A percentile compares a stretch with the other conserved stretches of the same genome.
Evolutionary conservation across 2,329 filamentous ascomycete genomes (phyloP).

Genomic region (Coniochaeta prunicola): DNA sequence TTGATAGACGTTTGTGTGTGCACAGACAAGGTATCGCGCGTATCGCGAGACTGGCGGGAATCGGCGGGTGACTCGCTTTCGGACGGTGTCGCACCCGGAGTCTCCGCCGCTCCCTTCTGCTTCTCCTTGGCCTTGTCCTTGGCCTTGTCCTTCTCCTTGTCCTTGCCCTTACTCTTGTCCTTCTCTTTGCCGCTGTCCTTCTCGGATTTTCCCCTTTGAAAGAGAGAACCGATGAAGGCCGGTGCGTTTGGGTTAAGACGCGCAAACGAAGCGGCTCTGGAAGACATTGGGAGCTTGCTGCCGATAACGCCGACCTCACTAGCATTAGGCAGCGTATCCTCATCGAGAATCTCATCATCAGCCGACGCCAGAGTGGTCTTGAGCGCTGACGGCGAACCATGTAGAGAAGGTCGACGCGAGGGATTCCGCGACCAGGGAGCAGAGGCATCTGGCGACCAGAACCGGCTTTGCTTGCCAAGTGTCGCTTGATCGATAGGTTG

Average conservation of each 20-base stretch:
- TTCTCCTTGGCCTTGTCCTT: slow-evolving; percentile 16
- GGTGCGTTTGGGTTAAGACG: slow-evolving; percentile 81
- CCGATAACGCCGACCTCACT: slow-evolving; percentile 69
- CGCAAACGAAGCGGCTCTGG: slow-evolving; percentile 38
- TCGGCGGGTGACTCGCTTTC: slow-evolving; percentile 44
- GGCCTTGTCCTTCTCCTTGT: slow-evolving; percentile 26
- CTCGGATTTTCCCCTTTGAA: slow-evolving; percentile 27
- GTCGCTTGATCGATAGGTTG: slow-evolving; percentile 29
- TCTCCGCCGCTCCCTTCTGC: slow-evolving; percentile 24
- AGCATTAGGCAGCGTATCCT: slow-evolving; percentile 46
- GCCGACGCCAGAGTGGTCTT: slow-evolving; percentile 56
- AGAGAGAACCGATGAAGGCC: slow-evolving; percentile 72
- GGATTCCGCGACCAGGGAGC: slow-evolving; percentile 55
- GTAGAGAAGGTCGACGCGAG: slow-evolving; percentile 74
- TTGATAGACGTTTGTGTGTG: slow-evolving; percentile 51
- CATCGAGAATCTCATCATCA: slow-evolving; percentile 56
- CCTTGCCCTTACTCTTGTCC: slow-evolving; percentile 29
- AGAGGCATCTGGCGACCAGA: slow-evolving; percentile 57
- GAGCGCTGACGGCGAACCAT: slow-evolving; percentile 61
- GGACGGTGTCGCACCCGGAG: slow-evolving; percentile 26
- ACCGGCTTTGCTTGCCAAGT: slow-evolving; percentile 43
- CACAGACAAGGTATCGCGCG: slow-evolving; percentile 46
- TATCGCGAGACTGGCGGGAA: slow-evolving; percentile 39
- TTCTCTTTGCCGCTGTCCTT: slow-evolving; percentile 28
- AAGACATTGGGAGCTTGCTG: slow-evolving; percentile 54